Conservation (phyloP, 306 rosid species). For the Mucuna pruriens region DNA sequence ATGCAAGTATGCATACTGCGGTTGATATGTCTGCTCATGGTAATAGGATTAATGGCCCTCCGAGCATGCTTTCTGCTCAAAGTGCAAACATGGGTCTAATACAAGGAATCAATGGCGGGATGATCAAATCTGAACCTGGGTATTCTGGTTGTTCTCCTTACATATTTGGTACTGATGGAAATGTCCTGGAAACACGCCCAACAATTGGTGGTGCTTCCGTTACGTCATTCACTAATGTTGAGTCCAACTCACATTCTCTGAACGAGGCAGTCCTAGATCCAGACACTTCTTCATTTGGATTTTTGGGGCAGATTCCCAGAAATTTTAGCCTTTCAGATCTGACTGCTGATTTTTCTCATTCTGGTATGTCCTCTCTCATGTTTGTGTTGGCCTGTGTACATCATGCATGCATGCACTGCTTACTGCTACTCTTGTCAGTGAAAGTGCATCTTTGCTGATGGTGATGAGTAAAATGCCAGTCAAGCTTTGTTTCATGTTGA, state of each 20-base stretch:
- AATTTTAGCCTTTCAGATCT: slow-evolving; percentile 88
- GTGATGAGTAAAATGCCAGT: slow-evolving; percentile 1
- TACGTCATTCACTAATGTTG: slow-evolving; percentile 59
- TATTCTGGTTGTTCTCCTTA: slow-evolving; percentile 67
- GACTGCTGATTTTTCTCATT: slow-evolving; percentile 77
- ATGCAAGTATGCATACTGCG: slow-evolving; percentile 62
- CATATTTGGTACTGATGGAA: slow-evolving; percentile 67
- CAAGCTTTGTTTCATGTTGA: slow-evolving; percentile 7
- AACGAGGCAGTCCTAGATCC: slow-evolving; percentile 61
- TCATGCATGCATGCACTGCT: slow-evolving; percentile 29
- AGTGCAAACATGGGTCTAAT: slow-evolving; percentile 67
- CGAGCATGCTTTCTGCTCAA: slow-evolving; percentile 61
- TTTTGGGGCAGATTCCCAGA: slow-evolving; percentile 78
- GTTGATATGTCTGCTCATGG: slow-evolving; percentile 64
- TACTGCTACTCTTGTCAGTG: neutral
- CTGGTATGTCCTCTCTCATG: slow-evolving; percentile 58
- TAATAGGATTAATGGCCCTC: slow-evolving; percentile 64
- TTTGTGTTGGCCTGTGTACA: slow-evolving; percentile 7
- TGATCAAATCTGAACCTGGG: slow-evolving; percentile 78
- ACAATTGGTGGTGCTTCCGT: slow-evolving; percentile 69
- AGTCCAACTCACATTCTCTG: slow-evolving; percentile 64
- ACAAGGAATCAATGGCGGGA: slow-evolving; percentile 78
- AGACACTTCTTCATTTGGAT: slow-evolving; percentile 70
- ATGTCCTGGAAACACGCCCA: slow-evolving; percentile 64
- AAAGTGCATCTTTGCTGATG: neutral